A percentile compares a stretch with the other conserved stretches of the same genome.
Evolutionary conservation across 23 red algal species (phyloP).

Genomic region (Gracilaria domingensis): DNA sequence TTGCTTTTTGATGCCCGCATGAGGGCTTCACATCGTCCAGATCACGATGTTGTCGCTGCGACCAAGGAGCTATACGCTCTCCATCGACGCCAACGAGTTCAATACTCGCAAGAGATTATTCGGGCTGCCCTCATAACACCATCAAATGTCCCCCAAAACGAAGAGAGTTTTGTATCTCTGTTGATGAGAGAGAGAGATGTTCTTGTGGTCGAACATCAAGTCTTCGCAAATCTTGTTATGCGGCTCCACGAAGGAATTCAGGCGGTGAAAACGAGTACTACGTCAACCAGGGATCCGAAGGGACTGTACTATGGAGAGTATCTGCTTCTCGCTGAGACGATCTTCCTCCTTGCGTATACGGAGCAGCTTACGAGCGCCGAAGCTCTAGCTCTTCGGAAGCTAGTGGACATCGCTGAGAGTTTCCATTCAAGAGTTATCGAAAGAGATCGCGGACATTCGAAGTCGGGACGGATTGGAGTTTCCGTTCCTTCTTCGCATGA

Average conservation of each 20-base stretch:
- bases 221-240: constrained; percentile 47
- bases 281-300: constrained; percentile 12
- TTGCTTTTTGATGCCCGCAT: constrained; percentile 58
- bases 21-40: constrained; percentile 39
- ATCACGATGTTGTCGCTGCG: constrained; percentile 69
- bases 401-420: constrained; percentile 28
- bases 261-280: background rate
- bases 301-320: constrained; percentile 58
- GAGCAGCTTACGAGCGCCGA: constrained; percentile 72
- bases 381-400: constrained; percentile 54
- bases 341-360: constrained; percentile 80
- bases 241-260: constrained; percentile 45
- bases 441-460: constrained; percentile 12
- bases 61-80: constrained; percentile 57
- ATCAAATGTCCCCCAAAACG: constrained; percentile 5
- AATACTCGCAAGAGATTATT: constrained; percentile 68
- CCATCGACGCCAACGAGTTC: constrained; percentile 44
- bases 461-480: constrained; percentile 6
- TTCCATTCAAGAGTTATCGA: background rate
- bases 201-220: constrained; percentile 56
- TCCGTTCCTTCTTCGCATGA: constrained; percentile 8
- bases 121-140: constrained; percentile 51
- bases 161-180: constrained; percentile 67
- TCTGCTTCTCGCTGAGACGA: constrained; percentile 72
- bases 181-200: constrained; percentile 69